These are phyloP conservation scores for Telopea speciosissima DNA, from an alignment of 177 flowering plant species.

Conservation along the genomic window DNA sequence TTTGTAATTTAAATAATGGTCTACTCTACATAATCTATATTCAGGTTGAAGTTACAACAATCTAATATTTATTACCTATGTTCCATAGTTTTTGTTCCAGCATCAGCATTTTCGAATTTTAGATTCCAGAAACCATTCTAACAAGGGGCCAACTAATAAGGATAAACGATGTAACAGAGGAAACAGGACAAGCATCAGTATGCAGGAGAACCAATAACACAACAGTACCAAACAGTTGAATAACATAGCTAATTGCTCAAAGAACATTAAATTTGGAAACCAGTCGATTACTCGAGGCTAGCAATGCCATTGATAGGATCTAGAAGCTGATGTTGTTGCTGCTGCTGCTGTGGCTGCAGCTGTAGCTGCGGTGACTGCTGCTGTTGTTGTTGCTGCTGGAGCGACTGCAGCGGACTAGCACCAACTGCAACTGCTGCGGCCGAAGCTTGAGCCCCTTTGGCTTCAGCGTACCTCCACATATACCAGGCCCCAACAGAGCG, in stretches of 20 bases:
- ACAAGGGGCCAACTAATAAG: background rate
- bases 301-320: slow-evolving; percentile 63
- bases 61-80: background rate
- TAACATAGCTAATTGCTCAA: background rate
- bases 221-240: background rate
- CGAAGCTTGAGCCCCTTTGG: slow-evolving; percentile 47
- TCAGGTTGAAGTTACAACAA: background rate
- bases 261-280: background rate
- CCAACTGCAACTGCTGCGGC: slow-evolving; percentile 31
- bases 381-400: slow-evolving; percentile 25
- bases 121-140: background rate
- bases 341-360: slow-evolving; percentile 16
- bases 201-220: background rate
- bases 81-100: background rate
- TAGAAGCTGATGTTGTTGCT: slow-evolving; percentile 32
- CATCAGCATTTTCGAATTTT: background rate
- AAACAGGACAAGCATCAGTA: background rate
- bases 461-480: slow-evolving; percentile 80
- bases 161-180: background rate
- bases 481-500: slow-evolving; percentile 92
- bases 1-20: too few relatives aligned
- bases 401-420: slow-evolving; percentile 34
- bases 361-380: slow-evolving; percentile 24
- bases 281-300: slow-evolving; percentile 45
- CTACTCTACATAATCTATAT: background rate